Conservation (phyloP, 2,329 filamentous ascomycete species). For the Phialophora chinensis region DNA sequence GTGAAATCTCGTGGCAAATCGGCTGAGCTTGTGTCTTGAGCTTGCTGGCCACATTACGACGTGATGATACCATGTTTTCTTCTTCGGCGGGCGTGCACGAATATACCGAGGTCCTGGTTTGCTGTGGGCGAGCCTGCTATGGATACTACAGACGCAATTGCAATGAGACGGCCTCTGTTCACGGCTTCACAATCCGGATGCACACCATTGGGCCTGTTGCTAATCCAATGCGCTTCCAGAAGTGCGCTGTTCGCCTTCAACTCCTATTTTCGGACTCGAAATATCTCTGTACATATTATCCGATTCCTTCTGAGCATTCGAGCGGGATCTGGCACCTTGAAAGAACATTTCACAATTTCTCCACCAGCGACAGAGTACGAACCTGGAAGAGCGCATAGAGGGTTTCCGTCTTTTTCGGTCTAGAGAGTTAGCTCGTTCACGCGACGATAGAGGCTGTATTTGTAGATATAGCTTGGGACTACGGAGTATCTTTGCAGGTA, state of each 20-base stretch:
- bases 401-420: background rate
- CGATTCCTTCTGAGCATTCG: background rate
- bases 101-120: background rate
- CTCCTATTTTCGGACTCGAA: background rate
- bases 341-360: background rate
- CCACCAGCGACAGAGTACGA: background rate
- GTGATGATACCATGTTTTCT: slow-evolving; percentile 5
- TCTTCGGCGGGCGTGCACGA: background rate
- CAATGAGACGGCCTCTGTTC: background rate
- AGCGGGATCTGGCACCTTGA: background rate
- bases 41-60: background rate
- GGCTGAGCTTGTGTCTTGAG: background rate
- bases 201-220: background rate
- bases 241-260: background rate
- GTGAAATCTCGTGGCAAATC: slow-evolving; percentile 22
- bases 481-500: background rate
- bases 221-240: background rate
- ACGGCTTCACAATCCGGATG: background rate
- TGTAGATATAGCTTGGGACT: background rate
- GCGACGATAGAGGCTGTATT: background rate
- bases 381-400: background rate
- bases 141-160: background rate
- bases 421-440: background rate
- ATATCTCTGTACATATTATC: background rate
- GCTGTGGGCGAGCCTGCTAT: background rate